These are phyloP conservation scores for Arctium minus DNA, from an alignment of 129 eudicot species.

Conservation along the genomic window DNA sequence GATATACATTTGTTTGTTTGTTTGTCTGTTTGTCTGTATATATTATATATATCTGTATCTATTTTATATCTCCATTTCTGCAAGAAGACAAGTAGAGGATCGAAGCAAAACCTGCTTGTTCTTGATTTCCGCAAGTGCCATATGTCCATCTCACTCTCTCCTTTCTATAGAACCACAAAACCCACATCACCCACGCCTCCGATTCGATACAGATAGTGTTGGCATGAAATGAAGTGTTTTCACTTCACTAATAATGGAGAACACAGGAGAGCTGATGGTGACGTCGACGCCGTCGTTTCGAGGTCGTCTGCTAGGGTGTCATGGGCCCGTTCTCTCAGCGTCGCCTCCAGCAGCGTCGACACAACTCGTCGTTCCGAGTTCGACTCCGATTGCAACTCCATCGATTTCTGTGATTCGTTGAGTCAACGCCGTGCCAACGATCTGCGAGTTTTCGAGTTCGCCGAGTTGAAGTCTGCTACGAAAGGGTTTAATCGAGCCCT, in stretches of 20 bases:
- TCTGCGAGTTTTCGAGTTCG: constrained; percentile 49
- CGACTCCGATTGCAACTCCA: constrained; percentile 43
- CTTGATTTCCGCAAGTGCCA: constrained; percentile 13
- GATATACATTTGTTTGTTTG: not conserved
- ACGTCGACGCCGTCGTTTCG: constrained; percentile 29
- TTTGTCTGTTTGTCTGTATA: not conserved
- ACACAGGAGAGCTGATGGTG: constrained; percentile 14
- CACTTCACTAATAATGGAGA: constrained; percentile 55
- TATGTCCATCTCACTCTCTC: not conserved
- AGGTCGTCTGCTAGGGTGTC: constrained; percentile 48
- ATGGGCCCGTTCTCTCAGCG: constrained; percentile 67
- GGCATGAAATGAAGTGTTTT: constrained; percentile 61
- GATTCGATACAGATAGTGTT: not conserved
- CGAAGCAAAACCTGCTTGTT: constrained; percentile 4
- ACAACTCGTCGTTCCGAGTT: constrained; percentile 55
- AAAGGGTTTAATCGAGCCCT: constrained; percentile 52
- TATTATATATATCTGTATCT: not conserved
- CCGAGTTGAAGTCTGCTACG: constrained; percentile 65
- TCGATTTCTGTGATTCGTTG: constrained; percentile 39
- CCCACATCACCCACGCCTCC: not conserved
- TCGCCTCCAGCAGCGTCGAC: constrained; percentile 44
- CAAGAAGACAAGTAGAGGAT: constrained; percentile 11
- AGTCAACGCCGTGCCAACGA: constrained; percentile 50
- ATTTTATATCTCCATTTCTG: not conserved
- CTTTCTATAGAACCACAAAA: not conserved